A percentile compares a stretch with the other conserved stretches of the same genome.
Conservation (phyloP, 768 basidiomycete genomes). For the Megacollybia marginata region DNA sequence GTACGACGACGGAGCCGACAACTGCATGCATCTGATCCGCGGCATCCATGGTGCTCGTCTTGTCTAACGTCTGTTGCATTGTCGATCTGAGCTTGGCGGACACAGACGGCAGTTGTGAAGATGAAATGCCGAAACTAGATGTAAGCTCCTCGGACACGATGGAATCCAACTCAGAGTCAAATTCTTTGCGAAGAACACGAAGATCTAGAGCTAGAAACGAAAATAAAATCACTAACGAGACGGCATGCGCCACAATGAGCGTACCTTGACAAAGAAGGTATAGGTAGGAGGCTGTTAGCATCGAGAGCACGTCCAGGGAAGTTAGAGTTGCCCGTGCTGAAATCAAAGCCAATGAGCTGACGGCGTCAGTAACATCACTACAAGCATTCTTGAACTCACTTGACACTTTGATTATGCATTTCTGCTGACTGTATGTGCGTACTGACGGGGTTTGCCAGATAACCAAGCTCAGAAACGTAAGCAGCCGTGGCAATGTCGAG, state of each 20-base stretch:
- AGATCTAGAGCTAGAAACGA: slow-evolving; percentile 56
- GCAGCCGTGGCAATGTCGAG: slow-evolving; percentile 78
- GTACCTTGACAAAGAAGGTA: slow-evolving; percentile 63
- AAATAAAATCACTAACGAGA: slow-evolving; percentile 3
- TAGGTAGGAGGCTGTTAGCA: slow-evolving; percentile 64
- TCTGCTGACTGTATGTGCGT: slow-evolving; percentile 80
- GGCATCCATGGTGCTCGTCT: slow-evolving; percentile 65
- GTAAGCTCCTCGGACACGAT: slow-evolving; percentile 46
- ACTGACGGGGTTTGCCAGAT: slow-evolving; percentile 69
- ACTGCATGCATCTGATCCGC: slow-evolving; percentile 56
- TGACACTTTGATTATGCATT: slow-evolving; percentile 82
- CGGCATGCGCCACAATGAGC: neutral
- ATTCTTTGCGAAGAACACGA: slow-evolving; percentile 63
- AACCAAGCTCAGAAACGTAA: slow-evolving; percentile 72
- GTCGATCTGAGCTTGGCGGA: slow-evolving; percentile 27
- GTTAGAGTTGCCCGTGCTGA: slow-evolving; percentile 69
- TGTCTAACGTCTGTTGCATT: slow-evolving; percentile 53
- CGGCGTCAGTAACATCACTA: neutral
- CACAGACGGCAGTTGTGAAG: slow-evolving; percentile 17
- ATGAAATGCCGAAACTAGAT: slow-evolving; percentile 28
- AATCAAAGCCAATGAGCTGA: slow-evolving; percentile 56
- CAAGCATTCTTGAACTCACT: slow-evolving; percentile 37
- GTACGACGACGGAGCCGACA: slow-evolving; percentile 47
- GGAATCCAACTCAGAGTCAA: slow-evolving; percentile 35
- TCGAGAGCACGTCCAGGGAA: slow-evolving; percentile 60